A percentile compares a stretch with the other conserved stretches of the same genome.
Conservation (phyloP, 352 stramenopile genomes). For the Phytopythium boreale region DNA sequence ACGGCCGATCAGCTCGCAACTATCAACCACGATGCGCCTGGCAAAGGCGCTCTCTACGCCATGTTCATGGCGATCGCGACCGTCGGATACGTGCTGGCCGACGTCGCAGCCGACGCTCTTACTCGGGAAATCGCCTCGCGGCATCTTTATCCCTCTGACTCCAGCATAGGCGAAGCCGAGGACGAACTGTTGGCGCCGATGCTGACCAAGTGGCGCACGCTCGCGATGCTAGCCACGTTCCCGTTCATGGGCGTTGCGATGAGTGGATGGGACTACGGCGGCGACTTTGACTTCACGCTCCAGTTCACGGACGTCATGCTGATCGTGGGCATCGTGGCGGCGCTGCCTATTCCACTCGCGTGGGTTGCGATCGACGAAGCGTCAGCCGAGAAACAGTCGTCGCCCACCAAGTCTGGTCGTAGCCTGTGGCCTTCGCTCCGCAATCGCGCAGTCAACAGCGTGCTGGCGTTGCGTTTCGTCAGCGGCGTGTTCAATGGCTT, state of each 20-base stretch:
- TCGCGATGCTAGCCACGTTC: slow-evolving; percentile 36
- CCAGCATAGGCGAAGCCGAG: background rate
- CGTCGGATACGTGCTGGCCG: slow-evolving; percentile 70
- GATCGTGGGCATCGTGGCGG: slow-evolving; percentile 22
- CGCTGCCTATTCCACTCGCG: slow-evolving; percentile 27
- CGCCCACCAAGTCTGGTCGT: slow-evolving; percentile 18
- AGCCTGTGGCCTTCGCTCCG: slow-evolving; percentile 37
- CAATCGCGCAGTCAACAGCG: slow-evolving; percentile 31
- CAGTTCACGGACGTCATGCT: slow-evolving; percentile 52
- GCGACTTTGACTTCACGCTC: slow-evolving; percentile 53
- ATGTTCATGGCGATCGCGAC: slow-evolving; percentile 68
- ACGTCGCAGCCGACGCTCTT: slow-evolving; percentile 73
- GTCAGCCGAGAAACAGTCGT: slow-evolving; percentile 14
- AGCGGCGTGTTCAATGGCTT: slow-evolving; percentile 28
- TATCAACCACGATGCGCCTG: slow-evolving; percentile 42
- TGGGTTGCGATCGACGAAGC: slow-evolving; percentile 22
- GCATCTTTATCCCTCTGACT: slow-evolving; percentile 9
- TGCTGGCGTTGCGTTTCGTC: slow-evolving; percentile 43
- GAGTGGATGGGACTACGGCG: slow-evolving; percentile 61
- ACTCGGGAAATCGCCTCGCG: slow-evolving; percentile 30
- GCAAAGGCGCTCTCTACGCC: slow-evolving; percentile 44
- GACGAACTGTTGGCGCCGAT: slow-evolving; percentile 27
- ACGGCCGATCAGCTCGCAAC: slow-evolving; percentile 20
- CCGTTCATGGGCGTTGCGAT: slow-evolving; percentile 58
- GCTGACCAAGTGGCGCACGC: slow-evolving; percentile 33